These are phyloP conservation scores for Calophaca sinica DNA, from an alignment of 306 rosid genomes.

Conservation along the genomic window DNA sequence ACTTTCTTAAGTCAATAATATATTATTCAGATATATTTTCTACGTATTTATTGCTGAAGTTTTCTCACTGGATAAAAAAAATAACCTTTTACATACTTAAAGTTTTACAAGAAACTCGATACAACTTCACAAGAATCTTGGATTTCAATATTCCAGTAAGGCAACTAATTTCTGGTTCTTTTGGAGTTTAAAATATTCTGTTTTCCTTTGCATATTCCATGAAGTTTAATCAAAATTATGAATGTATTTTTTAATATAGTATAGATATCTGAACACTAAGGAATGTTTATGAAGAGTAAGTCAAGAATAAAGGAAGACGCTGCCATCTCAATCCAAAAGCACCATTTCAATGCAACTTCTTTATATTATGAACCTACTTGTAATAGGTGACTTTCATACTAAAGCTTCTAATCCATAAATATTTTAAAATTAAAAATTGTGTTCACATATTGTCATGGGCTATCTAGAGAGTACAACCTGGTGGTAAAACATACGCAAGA, in stretches of 20 bases:
- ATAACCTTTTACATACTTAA: conserved; percentile 22
- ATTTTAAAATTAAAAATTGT: neutral
- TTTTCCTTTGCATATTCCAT: conserved; percentile 3
- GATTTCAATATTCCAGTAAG: conserved; percentile 3
- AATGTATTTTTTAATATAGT: conserved; percentile 8
- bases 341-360: neutral
- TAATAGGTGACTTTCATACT: neutral
- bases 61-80: conserved; percentile 17
- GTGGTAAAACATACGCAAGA: too few relatives aligned
- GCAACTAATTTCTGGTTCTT: conserved; percentile 32
- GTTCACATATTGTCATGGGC: neutral
- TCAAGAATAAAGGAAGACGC: conserved; percentile 6
- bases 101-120: neutral
- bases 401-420: conserved; percentile 27
- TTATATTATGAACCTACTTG: conserved; percentile 5
- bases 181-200: conserved; percentile 3
- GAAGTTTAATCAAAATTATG: neutral
- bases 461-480: too few relatives aligned
- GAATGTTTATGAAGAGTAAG: neutral
- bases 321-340: conserved; percentile 27
- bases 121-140: neutral
- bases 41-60: neutral
- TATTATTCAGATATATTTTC: too few relatives aligned
- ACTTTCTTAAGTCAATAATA: too few relatives aligned
- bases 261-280: neutral